Evolutionary conservation across 352 stramenopile genomes (phyloP).

Genomic region (Chloridella minuta): DNA sequence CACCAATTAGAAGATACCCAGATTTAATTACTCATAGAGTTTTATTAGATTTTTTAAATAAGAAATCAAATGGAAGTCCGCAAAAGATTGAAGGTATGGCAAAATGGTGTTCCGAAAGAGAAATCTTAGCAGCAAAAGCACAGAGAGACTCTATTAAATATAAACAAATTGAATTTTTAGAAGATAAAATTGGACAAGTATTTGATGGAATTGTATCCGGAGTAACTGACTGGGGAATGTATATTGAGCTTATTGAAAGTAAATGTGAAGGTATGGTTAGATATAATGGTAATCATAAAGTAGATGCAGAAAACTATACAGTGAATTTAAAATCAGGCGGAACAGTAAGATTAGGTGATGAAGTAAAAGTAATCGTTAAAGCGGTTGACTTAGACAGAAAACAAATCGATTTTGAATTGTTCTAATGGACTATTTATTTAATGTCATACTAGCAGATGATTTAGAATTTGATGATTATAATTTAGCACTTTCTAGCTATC

Average conservation of each 20-base stretch:
- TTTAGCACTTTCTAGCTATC: no score
- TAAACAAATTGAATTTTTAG: neutral
- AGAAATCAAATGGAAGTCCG: no score
- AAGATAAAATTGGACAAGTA: neutral
- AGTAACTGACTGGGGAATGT: neutral
- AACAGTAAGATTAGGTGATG: neutral
- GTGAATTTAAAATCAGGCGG: neutral
- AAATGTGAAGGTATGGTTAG: neutral
- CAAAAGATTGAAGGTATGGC: no score
- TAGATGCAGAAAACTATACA: neutral
- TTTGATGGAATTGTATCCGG: neutral
- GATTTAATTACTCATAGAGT: slow-evolving; percentile 22
- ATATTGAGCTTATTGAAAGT: neutral
- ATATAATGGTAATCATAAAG: neutral
- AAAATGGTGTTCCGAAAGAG: no score
- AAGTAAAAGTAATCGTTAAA: neutral
- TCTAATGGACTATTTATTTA: no score
- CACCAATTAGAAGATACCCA: slow-evolving; percentile 23
- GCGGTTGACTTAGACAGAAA: neutral
- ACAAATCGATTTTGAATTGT: neutral
- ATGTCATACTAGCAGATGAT: no score
- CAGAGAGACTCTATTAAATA: neutral
- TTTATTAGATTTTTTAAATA: slow-evolving; percentile 14
- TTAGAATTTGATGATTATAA: neutral
- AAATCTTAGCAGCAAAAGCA: neutral